Evolutionary conservation across 2,329 filamentous ascomycete genomes (phyloP).

Genomic region (Epichloe gansuensis): DNA sequence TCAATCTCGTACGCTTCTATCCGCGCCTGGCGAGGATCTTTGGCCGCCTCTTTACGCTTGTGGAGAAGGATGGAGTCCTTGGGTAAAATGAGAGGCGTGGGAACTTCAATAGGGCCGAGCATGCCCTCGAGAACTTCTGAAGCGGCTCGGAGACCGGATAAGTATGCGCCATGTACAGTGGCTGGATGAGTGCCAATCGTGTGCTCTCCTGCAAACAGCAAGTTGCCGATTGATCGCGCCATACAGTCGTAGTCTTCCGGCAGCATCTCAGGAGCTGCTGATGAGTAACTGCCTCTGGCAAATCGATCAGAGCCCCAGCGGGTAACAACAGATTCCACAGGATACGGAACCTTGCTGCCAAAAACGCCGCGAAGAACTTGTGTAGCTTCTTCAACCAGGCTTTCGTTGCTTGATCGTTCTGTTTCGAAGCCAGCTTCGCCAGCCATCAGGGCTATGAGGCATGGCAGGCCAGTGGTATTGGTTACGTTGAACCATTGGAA

Average conservation of each 20-base stretch:
- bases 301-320: slow-evolving; percentile 87
- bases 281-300: slow-evolving; percentile 91
- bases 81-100: slow-evolving; percentile 60
- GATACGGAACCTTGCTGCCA: slow-evolving; percentile 56
- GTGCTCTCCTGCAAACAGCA: slow-evolving; percentile 93
- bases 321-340: slow-evolving; percentile 78
- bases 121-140: slow-evolving; percentile 73
- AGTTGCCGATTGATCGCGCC: slow-evolving; percentile 70
- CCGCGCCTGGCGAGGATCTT: slow-evolving; percentile 38
- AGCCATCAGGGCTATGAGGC: slow-evolving; percentile 86
- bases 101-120: slow-evolving; percentile 69
- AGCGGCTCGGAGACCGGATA: slow-evolving; percentile 83
- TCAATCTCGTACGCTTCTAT: slow-evolving; percentile 45
- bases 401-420: slow-evolving; percentile 62
- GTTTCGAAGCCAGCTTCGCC: slow-evolving; percentile 86
- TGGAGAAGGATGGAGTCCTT: slow-evolving; percentile 39
- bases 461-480: slow-evolving; percentile 76
- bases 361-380: slow-evolving; percentile 69
- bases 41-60: slow-evolving; percentile 43
- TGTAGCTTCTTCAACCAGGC: slow-evolving; percentile 71
- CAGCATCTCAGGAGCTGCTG: slow-evolving; percentile 69
- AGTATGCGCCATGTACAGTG: slow-evolving; percentile 91
- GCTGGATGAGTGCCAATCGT: slow-evolving; percentile 93
- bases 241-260: slow-evolving; percentile 87
- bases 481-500: slow-evolving; percentile 98